Base-by-base conservation (phyloP, 2,329 filamentous ascomycete genomes). In the Arachnomyces sp. region DNA sequence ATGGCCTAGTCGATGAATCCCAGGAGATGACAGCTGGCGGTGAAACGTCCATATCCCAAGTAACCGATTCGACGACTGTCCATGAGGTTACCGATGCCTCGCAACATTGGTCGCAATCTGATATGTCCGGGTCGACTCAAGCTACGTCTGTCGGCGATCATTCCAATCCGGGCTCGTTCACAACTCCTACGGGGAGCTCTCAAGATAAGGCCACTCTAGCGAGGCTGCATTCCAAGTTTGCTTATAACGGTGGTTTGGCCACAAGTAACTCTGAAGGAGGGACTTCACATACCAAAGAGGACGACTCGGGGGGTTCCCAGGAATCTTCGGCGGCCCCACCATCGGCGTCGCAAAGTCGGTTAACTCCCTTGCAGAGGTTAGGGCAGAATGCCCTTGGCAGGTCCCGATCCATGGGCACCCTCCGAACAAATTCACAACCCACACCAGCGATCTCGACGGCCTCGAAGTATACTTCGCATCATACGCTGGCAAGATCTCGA, bases 331-430 rank as follows among this genome's bases (percentile, higher is more conserved):
- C 40, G 34, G 31, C 39, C 32, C 9, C 34, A 39, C 20, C 20
- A 36, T 20, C 13, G 8, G 11, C 7, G 5, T 38, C 46, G 17
- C 47, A 47, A 11, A 42, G 46, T 30, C 50, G 56, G 12, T 44
- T 64, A 36, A 68, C 64, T 0, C 62, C 65, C 6, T 48, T 68
- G 34, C 61, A 67, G 42, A 57, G 65, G 15, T 47, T 68, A 35
- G 60, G 63, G 5, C 59, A 61, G n/a, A 55, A 47, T 28, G 65
- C 64, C 14, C 55, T 63, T 35, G 57, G 47, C 46, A 63, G 52
- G 38, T 66, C 59, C 40, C 60, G 47, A 43, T 67, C 55, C 34
- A 56, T 58, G 49, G 63, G 49, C 49, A 54, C 42, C 15, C 45
- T 52, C 13, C 49, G 31, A 39, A 28, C 31, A 14, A 35, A 15